Evolutionary conservation across 139 green algal genomes (phyloP).

Genomic region (Eudorina sp.): DNA sequence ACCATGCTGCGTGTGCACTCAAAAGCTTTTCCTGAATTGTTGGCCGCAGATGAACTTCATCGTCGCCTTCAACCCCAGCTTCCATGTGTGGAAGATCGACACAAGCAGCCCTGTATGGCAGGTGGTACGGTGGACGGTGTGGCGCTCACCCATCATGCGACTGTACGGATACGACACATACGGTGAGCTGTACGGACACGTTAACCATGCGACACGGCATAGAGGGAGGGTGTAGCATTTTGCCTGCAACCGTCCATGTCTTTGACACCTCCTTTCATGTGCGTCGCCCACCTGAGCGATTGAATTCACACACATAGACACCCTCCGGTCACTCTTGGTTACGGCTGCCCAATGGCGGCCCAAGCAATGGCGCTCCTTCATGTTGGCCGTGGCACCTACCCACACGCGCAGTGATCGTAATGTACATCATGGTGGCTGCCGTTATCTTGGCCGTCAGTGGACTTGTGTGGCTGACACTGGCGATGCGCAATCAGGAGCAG

Average conservation of each 20-base stretch:
- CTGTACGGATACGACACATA: slow-evolving; percentile 41
- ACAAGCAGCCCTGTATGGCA: neutral
- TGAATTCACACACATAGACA: too few relatives aligned
- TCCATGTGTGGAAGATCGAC: neutral
- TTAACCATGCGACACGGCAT: too few relatives aligned
- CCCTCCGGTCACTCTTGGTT: too few relatives aligned
- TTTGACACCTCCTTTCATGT: too few relatives aligned
- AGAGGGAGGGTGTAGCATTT: too few relatives aligned
- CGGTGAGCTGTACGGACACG: neutral
- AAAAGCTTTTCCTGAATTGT: too few relatives aligned
- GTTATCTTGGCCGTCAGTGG: neutral
- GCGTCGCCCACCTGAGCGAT: too few relatives aligned
- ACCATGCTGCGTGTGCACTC: too few relatives aligned
- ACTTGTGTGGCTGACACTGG: slow-evolving; percentile 33
- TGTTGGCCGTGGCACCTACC: too few relatives aligned
- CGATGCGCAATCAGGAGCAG: slow-evolving; percentile 46
- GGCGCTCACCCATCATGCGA: slow-evolving; percentile 26
- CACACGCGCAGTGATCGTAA: neutral
- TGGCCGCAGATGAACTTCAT: slow-evolving; percentile 38
- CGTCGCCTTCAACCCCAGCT: slow-evolving; percentile 12
- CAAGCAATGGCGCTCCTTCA: too few relatives aligned
- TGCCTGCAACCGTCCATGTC: too few relatives aligned
- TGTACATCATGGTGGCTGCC: slow-evolving; percentile 11
- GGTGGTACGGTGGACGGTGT: slow-evolving; percentile 13
- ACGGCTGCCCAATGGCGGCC: too few relatives aligned